Evolutionary conservation across 192 early-diverging fungal genomes (phyloP), one percentile per base, ranked within the genome.

Genomic region (Mortierella antarctica): DNA sequence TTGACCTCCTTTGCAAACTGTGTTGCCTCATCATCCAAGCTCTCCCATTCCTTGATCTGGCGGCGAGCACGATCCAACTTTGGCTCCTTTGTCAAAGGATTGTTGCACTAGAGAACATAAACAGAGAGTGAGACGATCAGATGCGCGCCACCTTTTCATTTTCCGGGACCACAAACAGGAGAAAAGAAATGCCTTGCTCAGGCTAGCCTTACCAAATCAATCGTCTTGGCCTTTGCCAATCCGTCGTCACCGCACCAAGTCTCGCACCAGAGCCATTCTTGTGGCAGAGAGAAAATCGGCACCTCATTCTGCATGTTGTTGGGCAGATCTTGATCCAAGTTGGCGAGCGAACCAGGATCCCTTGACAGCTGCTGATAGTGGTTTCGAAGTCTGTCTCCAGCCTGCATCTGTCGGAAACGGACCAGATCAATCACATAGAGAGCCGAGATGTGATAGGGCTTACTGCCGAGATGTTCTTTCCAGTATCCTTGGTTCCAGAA

Each of bases 201-300:
- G 31, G 31, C 31, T 3, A 31, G 12, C 1, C 82, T 86, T 86
- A 93, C 93, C 89, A 99, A 85, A 86, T 99, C 98, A 67, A 99
- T 99, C 0, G 98, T 98, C 83, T 96, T 97, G 6, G 98, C 98
- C 14, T 62, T 91, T n/a, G 87, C 88, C 53, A 98, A 73, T 5
- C 88, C 88, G 58, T 88, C 90, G 73, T 98, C 95, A 41, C 92
- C 91, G 81, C 98, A 99, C 98, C 98, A 99, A 8, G 98, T 99
- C 83, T 98, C 96, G 74, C 98, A 99, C 98, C 98, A 99, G 56
- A 99, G 85, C 97, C 97, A 99, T 61, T 97, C 96, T 76, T 98
- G 96, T 3, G 96, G 96, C 78, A 99, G 80, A 5, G 95, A 96
- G 66, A 91, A 91, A 49, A 99, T 97, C 3, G 96, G 96, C 23